Evolutionary conservation across 2,329 filamentous ascomycete genomes (phyloP).

Genomic region (Cordyceps cicadae): DNA sequence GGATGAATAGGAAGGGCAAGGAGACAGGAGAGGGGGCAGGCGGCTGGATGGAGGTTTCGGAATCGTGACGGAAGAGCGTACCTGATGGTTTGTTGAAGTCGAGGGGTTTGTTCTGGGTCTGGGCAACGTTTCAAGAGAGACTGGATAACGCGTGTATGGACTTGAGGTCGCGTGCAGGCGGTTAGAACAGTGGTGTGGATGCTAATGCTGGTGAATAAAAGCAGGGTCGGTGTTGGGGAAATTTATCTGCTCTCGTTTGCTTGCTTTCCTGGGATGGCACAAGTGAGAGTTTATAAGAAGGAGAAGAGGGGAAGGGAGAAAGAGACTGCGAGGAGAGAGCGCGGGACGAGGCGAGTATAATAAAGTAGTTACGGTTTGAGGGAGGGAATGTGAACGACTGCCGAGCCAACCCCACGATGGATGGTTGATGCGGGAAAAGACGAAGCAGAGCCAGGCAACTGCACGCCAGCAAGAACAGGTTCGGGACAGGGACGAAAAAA

Average conservation of each 20-base stretch:
- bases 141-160: neutral
- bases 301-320: neutral
- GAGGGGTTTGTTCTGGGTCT: neutral
- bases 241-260: neutral
- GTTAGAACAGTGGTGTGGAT: slow-evolving; percentile 2
- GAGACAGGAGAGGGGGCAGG: neutral
- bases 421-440: neutral
- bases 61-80: neutral
- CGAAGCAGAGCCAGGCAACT: neutral
- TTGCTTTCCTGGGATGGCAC: neutral
- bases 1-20: slow-evolving; percentile 1
- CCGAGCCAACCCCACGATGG: neutral
- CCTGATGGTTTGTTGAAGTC: neutral
- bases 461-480: neutral
- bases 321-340: neutral
- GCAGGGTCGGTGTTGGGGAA: slow-evolving; percentile 1
- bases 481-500: neutral
- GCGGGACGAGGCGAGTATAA: neutral
- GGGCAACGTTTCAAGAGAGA: neutral
- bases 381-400: neutral
- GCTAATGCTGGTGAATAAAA: neutral
- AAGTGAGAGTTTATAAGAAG: neutral
- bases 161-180: slow-evolving; percentile 2
- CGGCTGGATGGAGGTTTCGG: neutral
- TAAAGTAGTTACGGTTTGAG: neutral